phyloP scores from a whole-genome alignment of 1,284 basidiomycete genomes.

The Ustilago curta region DNA sequence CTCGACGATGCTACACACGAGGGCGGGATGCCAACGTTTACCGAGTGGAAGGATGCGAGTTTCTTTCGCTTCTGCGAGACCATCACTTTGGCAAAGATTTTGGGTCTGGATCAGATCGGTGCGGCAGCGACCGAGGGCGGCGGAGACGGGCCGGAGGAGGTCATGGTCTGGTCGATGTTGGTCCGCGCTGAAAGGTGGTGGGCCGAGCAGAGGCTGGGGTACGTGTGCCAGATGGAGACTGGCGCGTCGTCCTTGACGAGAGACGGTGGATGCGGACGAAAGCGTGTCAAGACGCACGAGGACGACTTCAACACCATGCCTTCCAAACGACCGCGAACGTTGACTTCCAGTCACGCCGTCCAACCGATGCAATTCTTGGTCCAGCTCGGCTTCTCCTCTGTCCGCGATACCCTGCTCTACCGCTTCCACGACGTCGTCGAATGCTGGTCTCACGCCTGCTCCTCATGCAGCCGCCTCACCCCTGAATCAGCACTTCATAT shows the following conservation, averaged over 20 bases:
- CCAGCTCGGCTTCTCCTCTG: constrained; percentile 19
- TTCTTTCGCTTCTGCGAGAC: constrained; percentile 52
- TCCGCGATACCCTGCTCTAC: constrained; percentile 17
- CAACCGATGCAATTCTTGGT: constrained; percentile 17
- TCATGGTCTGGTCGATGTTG: constrained; percentile 38
- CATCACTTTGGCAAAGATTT: constrained; percentile 52
- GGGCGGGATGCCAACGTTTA: constrained; percentile 13
- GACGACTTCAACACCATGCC: not conserved
- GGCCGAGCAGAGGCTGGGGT: constrained; percentile 21
- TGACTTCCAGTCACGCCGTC: no score
- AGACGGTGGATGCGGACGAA: not conserved
- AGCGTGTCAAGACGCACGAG: constrained; percentile 16
- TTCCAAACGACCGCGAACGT: constrained; percentile 2
- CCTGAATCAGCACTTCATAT: constrained; percentile 8
- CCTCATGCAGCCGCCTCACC: constrained; percentile 3
- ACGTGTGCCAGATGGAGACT: constrained; percentile 37
- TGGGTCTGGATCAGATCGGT: constrained; percentile 36
- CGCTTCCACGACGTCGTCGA: constrained; percentile 7
- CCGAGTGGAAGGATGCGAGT: constrained; percentile 35
- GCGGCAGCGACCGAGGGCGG: not conserved
- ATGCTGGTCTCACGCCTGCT: constrained; percentile 16
- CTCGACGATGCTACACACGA: constrained; percentile 22
- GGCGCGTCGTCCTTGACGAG: not conserved
- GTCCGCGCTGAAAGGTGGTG: constrained; percentile 55
- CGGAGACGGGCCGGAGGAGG: constrained; percentile 13